These are phyloP conservation scores for Durio zibethinus DNA, from an alignment of 345 rosid genomes.

Conservation along the genomic window DNA sequence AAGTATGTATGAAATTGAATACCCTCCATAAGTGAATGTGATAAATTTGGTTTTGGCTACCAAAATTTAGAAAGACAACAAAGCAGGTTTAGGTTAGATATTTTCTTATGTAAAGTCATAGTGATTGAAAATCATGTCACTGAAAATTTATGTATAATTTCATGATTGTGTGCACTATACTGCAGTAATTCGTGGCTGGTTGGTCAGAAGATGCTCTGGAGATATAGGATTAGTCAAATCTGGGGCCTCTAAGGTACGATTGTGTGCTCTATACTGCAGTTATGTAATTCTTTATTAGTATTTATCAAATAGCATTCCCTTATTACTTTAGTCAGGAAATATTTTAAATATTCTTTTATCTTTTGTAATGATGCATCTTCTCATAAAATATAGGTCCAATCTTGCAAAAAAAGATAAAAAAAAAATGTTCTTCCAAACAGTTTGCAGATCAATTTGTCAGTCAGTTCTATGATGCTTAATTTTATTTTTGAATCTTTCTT, in stretches of 20 bases:
- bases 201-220: conserved; percentile 92
- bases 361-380: not conserved
- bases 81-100: conserved; percentile 2
- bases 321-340: not conserved
- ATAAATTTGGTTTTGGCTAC: not conserved
- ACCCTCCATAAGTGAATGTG: not conserved
- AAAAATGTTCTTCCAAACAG: not conserved
- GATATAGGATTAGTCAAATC: conserved; percentile 58
- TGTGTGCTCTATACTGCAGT: no score
- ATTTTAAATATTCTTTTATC: not conserved
- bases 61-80: not conserved
- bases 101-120: not conserved
- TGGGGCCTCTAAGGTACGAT: conserved; percentile 52
- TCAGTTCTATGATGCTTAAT: not conserved
- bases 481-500: not conserved
- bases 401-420: not conserved
- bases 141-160: not conserved
- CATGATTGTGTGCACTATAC: not conserved
- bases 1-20: not conserved
- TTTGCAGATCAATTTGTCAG: not conserved
- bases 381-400: not conserved
- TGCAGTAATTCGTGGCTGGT: conserved; percentile 92
- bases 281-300: not conserved
- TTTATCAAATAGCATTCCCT: not conserved
- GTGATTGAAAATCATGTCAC: not conserved